A percentile compares a stretch with the other conserved stretches of the same genome.
Conservation (phyloP, 305 asterid genomes). For the Plantago coronopus region DNA sequence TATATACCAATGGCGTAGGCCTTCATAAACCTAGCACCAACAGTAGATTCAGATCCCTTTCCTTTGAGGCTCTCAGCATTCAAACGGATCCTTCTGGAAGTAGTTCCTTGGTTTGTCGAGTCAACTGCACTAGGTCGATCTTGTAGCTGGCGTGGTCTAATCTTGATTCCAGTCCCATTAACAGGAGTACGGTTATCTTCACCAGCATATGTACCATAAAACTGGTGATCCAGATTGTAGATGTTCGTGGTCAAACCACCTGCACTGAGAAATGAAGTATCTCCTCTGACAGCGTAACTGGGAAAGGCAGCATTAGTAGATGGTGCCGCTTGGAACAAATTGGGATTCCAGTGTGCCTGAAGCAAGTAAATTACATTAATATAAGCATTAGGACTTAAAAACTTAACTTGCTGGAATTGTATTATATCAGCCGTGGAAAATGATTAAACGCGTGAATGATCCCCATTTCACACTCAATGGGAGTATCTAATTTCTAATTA, state of each 20-base stretch:
- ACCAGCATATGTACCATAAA: slow-evolving; percentile 19
- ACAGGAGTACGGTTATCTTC: slow-evolving; percentile 26
- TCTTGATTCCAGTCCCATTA: slow-evolving; percentile 42
- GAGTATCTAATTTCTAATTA: slow-evolving; percentile 5
- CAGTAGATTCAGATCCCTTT: slow-evolving; percentile 20
- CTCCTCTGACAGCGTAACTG: slow-evolving; percentile 31
- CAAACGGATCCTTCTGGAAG: slow-evolving; percentile 49
- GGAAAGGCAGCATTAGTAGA: slow-evolving; percentile 19
- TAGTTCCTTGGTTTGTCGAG: slow-evolving; percentile 44
- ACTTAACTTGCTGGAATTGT: slow-evolving; percentile 7
- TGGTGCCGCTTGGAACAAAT: slow-evolving; percentile 17
- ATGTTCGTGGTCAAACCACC: slow-evolving; percentile 17
- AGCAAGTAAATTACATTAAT: slow-evolving; percentile 18
- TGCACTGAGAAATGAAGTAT: slow-evolving; percentile 23
- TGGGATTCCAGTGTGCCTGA: slow-evolving; percentile 33
- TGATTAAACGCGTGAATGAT: slow-evolving; percentile 1
- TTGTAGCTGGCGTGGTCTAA: slow-evolving; percentile 36
- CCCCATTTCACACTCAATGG: neutral
- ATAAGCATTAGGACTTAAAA: slow-evolving; percentile 19
- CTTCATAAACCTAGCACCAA: slow-evolving; percentile 22
- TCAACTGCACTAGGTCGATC: slow-evolving; percentile 21
- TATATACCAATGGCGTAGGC: slow-evolving; percentile 23
- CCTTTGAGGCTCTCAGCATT: slow-evolving; percentile 10
- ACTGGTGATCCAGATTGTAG: slow-evolving; percentile 22
- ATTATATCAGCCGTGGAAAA: slow-evolving; percentile 17